These are phyloP conservation scores for Pseudogymnoascus sp. DNA, from an alignment of 2,329 filamentous ascomycete species.

Conservation along the genomic window DNA sequence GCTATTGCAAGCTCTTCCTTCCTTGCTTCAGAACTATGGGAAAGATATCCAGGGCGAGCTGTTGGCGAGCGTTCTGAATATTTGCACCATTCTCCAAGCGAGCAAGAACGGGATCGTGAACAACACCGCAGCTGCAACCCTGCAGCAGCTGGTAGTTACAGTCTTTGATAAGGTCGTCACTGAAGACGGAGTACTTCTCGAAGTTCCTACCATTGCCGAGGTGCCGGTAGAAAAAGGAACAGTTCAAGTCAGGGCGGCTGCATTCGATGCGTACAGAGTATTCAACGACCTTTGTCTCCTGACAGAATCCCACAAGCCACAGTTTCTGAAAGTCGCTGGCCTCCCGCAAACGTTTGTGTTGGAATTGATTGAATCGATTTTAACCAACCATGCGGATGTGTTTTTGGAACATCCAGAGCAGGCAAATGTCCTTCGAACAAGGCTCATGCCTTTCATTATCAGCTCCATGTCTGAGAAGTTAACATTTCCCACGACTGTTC, in stretches of 20 bases:
- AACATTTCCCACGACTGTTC: slow-evolving; percentile 73
- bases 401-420: slow-evolving; percentile 75
- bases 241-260: slow-evolving; percentile 62
- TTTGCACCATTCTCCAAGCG: slow-evolving; percentile 83
- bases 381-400: slow-evolving; percentile 75
- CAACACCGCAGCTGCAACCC: slow-evolving; percentile 90
- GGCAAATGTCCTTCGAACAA: slow-evolving; percentile 63
- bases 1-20: slow-evolving; percentile 84
- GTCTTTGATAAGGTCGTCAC: slow-evolving; percentile 84
- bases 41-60: slow-evolving; percentile 71
- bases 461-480: slow-evolving; percentile 68
- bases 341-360: slow-evolving; percentile 77
- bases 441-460: slow-evolving; percentile 77
- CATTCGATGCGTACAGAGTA: slow-evolving; percentile 76
- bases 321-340: slow-evolving; percentile 71
- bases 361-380: slow-evolving; percentile 83
- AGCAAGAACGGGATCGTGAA: slow-evolving; percentile 92
- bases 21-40: slow-evolving; percentile 83
- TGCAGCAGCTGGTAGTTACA: slow-evolving; percentile 86
- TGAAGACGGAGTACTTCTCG: slow-evolving; percentile 58
- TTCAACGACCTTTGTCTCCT: slow-evolving; percentile 86
- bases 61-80: slow-evolving; percentile 73
- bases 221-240: slow-evolving; percentile 57
- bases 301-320: slow-evolving; percentile 73
- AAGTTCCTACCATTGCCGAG: slow-evolving; percentile 54